Base-by-base conservation (phyloP, 768 basidiomycete genomes). In the Pulveroboletus sp. region DNA sequence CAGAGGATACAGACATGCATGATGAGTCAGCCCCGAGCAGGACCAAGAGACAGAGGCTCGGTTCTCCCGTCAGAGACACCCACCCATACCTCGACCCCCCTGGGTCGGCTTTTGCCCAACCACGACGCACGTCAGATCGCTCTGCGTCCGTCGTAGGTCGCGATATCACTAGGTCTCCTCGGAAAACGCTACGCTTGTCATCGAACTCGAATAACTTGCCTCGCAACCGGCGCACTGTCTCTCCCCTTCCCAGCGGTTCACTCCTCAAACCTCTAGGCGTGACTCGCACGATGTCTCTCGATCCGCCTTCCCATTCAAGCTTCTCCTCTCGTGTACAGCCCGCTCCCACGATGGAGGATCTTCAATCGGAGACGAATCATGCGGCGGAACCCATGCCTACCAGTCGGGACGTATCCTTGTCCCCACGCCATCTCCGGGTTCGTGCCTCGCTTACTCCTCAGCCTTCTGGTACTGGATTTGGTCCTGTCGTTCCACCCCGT, bases 401-500 rank as follows among this genome's bases (percentile, higher is more conserved):
- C 22, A 63, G 69, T 29, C 63, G 72, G 73, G 62, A 71, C 40
- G 59, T 64, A 35, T 75, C 81, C 61, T 76, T 78, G 71, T 56
- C 80, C 73, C 54, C 75, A 53, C 63, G 68, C n/a, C 70, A 49
- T 49, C 57, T 67, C 37, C 79, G 82, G 27, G 71, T 87, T 73
- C 82, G 85, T 55, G 74, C 79, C 19, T 84, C 85, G 10, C 71
- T 86, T 51, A 88, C 86, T 7, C 88, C 88, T 8, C 83, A 84
- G 59, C 83, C 84, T 8, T 63, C 71, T 17, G 70, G 68, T 14
- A 59, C 64, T 17, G 59, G 54, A 2, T 76, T 77, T 43, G 76
- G 76, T 43, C 76, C 77, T 13, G 63, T 66, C 30, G 44, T 68
- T 23, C 72, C 70, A 9, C 61, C 66, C 17, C 66, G 69, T 36